Percentiles rank a stretch among this genome's conserved stretches.
Conservation (phyloP, 768 basidiomycete genomes). For the Suillus ampliporus region DNA sequence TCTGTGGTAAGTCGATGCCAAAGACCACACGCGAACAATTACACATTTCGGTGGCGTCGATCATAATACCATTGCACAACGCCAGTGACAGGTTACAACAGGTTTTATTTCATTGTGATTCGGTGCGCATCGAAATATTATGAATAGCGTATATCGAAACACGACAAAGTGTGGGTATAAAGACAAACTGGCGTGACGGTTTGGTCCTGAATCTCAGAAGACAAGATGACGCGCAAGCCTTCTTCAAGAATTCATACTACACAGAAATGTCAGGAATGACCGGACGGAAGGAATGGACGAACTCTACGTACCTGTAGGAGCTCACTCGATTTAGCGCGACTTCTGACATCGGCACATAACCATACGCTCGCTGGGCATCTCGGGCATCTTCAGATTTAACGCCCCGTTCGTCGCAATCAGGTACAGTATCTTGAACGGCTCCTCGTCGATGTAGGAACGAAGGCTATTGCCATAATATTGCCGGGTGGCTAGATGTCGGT, state of each 20-base stretch:
- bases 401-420: constrained; percentile 98
- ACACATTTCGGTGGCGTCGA: neutral
- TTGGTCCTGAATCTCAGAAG: too few relatives aligned
- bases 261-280: constrained; percentile 16
- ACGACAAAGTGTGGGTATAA: constrained; percentile 6
- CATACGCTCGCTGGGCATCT: constrained; percentile 94
- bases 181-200: neutral
- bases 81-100: constrained; percentile 26
- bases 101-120: constrained; percentile 7
- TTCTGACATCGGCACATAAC: constrained; percentile 94
- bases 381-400: constrained; percentile 95
- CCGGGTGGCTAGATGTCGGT: constrained; percentile 97
- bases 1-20: neutral
- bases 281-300: constrained; percentile 6
- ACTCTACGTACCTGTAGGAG: constrained; percentile 70
- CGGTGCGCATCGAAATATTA: constrained; percentile 19
- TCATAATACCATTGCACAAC: neutral
- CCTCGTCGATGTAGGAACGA: constrained; percentile 94
- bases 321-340: constrained; percentile 89
- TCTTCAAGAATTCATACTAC: constrained; percentile 94
- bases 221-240: constrained; percentile 48
- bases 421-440: constrained; percentile 92
- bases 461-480: constrained; percentile 99
- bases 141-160: constrained; percentile 16
- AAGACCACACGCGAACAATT: neutral